Evolutionary conservation across 2,329 filamentous ascomycete species (phyloP).

Genomic region (Clarireedia monteithiana): DNA sequence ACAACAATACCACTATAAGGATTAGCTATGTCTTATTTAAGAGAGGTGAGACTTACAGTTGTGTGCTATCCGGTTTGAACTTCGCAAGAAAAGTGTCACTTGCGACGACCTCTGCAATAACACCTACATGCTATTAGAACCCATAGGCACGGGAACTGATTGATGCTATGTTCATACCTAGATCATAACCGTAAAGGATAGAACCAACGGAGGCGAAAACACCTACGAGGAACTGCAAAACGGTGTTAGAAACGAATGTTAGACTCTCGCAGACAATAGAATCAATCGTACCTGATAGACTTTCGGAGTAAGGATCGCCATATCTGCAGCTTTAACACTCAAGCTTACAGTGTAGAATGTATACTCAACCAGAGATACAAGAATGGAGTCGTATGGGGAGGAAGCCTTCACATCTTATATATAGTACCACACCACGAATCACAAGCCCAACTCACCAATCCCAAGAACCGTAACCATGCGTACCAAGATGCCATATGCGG

Average conservation of each 20-base stretch:
- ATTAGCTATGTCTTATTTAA: background rate
- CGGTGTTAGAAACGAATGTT: background rate
- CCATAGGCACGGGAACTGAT: constrained; percentile 1
- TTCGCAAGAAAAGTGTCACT: constrained; percentile 36
- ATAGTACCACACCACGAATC: background rate
- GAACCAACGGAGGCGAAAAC: constrained; percentile 48
- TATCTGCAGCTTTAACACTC: constrained; percentile 5
- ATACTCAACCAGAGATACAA: background rate
- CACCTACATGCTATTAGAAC: constrained; percentile 14
- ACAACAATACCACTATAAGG: constrained; percentile 60
- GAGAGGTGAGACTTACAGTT: constrained; percentile 19
- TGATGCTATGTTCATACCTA: constrained; percentile 39
- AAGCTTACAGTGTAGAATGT: constrained; percentile 1
- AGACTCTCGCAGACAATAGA: background rate
- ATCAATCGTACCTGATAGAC: constrained; percentile 25
- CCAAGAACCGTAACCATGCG: background rate
- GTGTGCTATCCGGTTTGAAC: constrained; percentile 30
- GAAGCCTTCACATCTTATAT: constrained; percentile 6
- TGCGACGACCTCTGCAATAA: constrained; percentile 33
- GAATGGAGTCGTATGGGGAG: background rate
- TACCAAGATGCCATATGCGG: constrained; percentile 4
- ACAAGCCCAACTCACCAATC: background rate
- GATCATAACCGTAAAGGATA: constrained; percentile 47
- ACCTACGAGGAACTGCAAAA: constrained; percentile 30
- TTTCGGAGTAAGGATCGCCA: constrained; percentile 28